phyloP scores from a whole-genome alignment of 2,329 filamentous ascomycete species.

The Cladobotryum protrusum region DNA sequence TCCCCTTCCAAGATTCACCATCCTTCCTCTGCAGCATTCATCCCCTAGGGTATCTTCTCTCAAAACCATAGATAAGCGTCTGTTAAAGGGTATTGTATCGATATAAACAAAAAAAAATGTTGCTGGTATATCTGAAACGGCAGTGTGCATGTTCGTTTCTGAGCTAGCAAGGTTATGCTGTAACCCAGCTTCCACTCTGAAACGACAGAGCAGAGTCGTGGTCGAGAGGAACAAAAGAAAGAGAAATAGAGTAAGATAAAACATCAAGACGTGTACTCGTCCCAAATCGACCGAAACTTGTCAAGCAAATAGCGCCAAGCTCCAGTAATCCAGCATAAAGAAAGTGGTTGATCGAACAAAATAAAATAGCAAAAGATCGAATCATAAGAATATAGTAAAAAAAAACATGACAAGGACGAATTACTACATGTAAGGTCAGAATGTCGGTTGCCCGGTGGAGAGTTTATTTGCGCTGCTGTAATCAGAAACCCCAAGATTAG shows the following conservation, averaged over 20 bases:
- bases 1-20: background rate
- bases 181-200: no score
- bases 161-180: background rate
- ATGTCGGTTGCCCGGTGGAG: slow-evolving; percentile 16
- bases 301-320: background rate
- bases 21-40: slow-evolving; percentile 2
- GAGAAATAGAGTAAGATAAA: no score
- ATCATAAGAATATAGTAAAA: slow-evolving; percentile 1
- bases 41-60: slow-evolving; percentile 7
- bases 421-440: slow-evolving; percentile 11
- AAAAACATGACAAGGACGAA: slow-evolving; percentile 6
- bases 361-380: slow-evolving; percentile 3
- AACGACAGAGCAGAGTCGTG: no score
- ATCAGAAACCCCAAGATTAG: slow-evolving; percentile 9
- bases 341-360: no score
- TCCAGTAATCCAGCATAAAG: background rate
- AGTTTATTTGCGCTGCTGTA: slow-evolving; percentile 12
- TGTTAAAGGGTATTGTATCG: slow-evolving; percentile 1
- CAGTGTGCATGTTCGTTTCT: background rate
- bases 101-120: slow-evolving; percentile 6
- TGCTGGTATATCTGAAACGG: background rate
- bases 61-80: slow-evolving; percentile 6
- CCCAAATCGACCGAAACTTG: background rate
- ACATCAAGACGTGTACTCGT: no score
- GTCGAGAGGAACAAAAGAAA: background rate